These are phyloP conservation scores for Lumnitzera racemosa DNA, from an alignment of 345 rosid genomes.

Conservation along the genomic window DNA sequence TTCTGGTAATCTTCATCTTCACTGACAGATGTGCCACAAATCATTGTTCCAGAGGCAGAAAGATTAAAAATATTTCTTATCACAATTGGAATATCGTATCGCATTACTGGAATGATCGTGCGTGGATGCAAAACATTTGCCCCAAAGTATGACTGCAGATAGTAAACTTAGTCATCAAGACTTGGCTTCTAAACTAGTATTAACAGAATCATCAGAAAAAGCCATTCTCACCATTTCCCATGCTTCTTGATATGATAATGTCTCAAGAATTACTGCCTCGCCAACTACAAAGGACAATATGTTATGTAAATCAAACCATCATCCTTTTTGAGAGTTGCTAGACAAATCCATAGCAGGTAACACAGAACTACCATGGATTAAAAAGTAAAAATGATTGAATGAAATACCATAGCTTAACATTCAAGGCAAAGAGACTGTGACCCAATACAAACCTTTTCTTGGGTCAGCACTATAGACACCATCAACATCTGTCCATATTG, in stretches of 20 bases:
- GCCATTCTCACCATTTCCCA: slow-evolving; percentile 90
- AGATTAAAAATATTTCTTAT: slow-evolving; percentile 90
- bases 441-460: slow-evolving; percentile 60
- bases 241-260: slow-evolving; percentile 95
- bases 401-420: background rate
- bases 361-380: background rate
- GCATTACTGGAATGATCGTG: slow-evolving; percentile 95
- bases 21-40: slow-evolving; percentile 41
- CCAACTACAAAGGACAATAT: slow-evolving; percentile 50
- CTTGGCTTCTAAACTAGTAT: slow-evolving; percentile 6
- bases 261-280: slow-evolving; percentile 86
- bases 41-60: slow-evolving; percentile 84
- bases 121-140: slow-evolving; percentile 99
- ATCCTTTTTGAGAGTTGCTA: too few relatives aligned
- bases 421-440: background rate
- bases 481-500: slow-evolving; percentile 99
- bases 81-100: slow-evolving; percentile 81
- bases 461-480: slow-evolving; percentile 99
- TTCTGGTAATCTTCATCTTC: slow-evolving; percentile 44
- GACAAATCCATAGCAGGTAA: background rate
- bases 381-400: too few relatives aligned
- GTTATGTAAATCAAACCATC: too few relatives aligned
- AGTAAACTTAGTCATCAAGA: slow-evolving; percentile 16
- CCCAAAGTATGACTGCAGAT: slow-evolving; percentile 94
- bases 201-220: slow-evolving; percentile 14